Conservation (phyloP, 1,139 yeast species). For the Geotrichum citri-aurantii region DNA sequence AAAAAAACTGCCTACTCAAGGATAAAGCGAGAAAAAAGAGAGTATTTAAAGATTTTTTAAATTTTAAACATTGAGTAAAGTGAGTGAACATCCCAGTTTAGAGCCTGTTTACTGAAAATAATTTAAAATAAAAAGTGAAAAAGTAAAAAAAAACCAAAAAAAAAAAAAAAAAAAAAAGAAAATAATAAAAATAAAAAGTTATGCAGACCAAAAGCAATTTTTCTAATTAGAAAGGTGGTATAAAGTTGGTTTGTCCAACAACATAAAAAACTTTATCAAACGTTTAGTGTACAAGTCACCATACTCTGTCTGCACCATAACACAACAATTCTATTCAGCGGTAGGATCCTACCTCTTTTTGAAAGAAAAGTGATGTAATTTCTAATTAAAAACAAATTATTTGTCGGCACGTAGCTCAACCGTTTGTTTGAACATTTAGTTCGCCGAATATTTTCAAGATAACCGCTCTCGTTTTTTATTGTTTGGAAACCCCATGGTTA, state of each 20-base stretch:
- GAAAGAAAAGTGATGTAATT: neutral
- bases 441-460: too few relatives aligned
- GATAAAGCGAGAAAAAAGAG: neutral
- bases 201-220: neutral
- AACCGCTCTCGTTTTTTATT: too few relatives aligned
- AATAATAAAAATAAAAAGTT: too few relatives aligned
- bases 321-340: neutral
- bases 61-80: neutral
- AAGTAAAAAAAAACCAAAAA: neutral
- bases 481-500: too few relatives aligned
- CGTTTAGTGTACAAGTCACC: neutral
- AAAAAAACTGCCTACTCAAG: neutral
- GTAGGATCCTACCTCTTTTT: neutral
- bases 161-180: neutral
- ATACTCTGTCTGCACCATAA: neutral
- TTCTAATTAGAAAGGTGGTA: neutral
- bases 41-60: neutral
- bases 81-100: neutral
- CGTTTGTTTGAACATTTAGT: too few relatives aligned
- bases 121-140: too few relatives aligned
- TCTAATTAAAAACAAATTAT: neutral
- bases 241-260: neutral
- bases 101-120: neutral
- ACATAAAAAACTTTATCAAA: neutral
- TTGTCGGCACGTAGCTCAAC: too few relatives aligned